Base-by-base conservation (phyloP, 140 eudicot species). In the Stevia rebaudiana region DNA sequence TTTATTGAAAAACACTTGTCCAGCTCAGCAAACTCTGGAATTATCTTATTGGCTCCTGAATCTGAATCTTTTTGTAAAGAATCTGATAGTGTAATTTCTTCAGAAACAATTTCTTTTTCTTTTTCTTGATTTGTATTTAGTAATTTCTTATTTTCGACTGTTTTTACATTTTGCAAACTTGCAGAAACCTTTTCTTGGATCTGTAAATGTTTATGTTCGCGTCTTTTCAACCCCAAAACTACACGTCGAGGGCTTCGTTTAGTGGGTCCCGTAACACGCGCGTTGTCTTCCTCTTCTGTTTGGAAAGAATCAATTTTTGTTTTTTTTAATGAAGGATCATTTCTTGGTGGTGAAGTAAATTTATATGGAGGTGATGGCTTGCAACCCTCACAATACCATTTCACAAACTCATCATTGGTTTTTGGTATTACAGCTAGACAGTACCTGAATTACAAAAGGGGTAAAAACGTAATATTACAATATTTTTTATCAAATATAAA, bases 381-480 rank as follows among this genome's bases (percentile, higher is more conserved):
- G 69, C 82, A 77, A 73, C 66, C 78, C 5, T 77, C 82, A 51
- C 82, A 77, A 19, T 4, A 47, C 82, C 82, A 77, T 9, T 8
- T 6, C 51, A 77, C 78, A 58, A 77, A 0, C 53, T 66, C 82
- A 24, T 66, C 70, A 33, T 9, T 5, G 49, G 70, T 33, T 41
- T n/a, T n/a, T n/a, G 78, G 78, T 5, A 67, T n/a, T 65, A 49
- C 67, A 41, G 41, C 17, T 51, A 77, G 53, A 53, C 82, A 77
- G 61, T 77, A 77, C 63, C 82, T 77, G 66, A 62, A 33, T 55
- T 44, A 57, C 67, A 48, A 72, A 39, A 50, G 8, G 21, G 5
- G 40, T 15, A 58, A 18, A n/a, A 56, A 46, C n/a, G n/a, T n/a
- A n/a, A n/a, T n/a, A n/a, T n/a, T n/a, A n/a, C n/a, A n/a, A n/a